These are phyloP conservation scores for Camelina neglecta DNA, from an alignment of 345 rosid species.

Conservation along the genomic window DNA sequence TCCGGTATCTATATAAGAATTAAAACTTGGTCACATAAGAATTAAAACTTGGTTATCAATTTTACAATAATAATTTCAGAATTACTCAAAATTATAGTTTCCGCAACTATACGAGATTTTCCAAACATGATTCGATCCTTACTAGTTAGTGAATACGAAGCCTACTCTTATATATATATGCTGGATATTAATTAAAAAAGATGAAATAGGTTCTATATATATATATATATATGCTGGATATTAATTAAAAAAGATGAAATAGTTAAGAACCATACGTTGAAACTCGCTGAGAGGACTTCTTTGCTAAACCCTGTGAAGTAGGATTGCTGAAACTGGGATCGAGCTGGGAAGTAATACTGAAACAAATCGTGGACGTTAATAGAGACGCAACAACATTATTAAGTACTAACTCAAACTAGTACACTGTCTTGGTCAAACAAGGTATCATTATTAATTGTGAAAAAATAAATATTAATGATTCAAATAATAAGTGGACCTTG, in stretches of 20 bases:
- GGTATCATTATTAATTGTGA: neutral
- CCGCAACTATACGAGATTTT: no score
- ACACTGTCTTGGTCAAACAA: neutral
- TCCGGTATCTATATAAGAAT: conserved; percentile 44
- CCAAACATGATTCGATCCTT: neutral
- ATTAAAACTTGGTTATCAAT: no score
- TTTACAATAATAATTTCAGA: no score
- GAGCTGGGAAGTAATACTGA: conserved; percentile 47
- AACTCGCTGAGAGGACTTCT: conserved; percentile 51
- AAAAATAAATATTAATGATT: neutral
- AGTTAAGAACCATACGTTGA: conserved; percentile 46
- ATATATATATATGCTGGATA: neutral
- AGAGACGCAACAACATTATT: neutral
- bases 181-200: neutral
- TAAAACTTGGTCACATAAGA: neutral
- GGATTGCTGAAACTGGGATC: conserved; percentile 47
- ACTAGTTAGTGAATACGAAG: neutral
- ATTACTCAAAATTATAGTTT: no score
- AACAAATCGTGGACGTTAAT: neutral
- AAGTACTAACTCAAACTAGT: neutral
- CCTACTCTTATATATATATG: neutral
- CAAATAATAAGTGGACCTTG: conserved; percentile 35
- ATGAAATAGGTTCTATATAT: neutral
- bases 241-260: neutral
- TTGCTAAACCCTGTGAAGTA: conserved; percentile 49